Conservation (phyloP, 768 basidiomycete species). For the Mycena crocata region DNA sequence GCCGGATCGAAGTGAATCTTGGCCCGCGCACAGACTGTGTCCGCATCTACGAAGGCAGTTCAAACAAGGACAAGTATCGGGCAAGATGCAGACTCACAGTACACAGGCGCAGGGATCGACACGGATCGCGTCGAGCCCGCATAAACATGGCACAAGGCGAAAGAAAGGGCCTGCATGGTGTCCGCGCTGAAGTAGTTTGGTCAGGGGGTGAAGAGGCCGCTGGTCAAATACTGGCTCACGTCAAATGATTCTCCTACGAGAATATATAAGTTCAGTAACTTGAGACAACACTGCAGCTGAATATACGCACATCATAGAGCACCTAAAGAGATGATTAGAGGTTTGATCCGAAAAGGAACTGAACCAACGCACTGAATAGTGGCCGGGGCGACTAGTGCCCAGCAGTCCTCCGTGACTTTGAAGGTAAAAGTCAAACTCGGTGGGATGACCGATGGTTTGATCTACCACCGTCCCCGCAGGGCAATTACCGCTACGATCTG, state of each 20-base stretch:
- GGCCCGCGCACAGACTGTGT: constrained; percentile 76
- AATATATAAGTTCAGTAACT: background rate
- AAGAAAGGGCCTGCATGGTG: constrained; percentile 76
- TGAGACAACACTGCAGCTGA: background rate
- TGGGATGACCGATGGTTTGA: constrained; percentile 73
- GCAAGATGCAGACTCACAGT: constrained; percentile 65
- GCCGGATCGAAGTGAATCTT: constrained; percentile 73
- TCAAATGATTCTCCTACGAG: constrained; percentile 67
- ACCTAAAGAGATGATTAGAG: constrained; percentile 41
- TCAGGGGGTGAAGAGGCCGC: background rate
- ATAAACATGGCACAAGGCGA: constrained; percentile 83
- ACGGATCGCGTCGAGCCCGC: constrained; percentile 86
- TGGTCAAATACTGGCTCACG: constrained; percentile 48
- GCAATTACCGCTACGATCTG: constrained; percentile 78
- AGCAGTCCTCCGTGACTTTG: constrained; percentile 82
- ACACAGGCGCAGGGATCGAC: constrained; percentile 87
- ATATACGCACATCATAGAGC: constrained; percentile 52
- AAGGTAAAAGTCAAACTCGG: constrained; percentile 83
- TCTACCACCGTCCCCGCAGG: constrained; percentile 86
- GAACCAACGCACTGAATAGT: constrained; percentile 56
- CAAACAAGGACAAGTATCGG: background rate
- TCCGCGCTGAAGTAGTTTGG: constrained; percentile 59
- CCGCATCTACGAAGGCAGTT: constrained; percentile 64
- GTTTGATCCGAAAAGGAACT: constrained; percentile 1
- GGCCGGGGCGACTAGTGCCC: constrained; percentile 71